Base-by-base conservation (phyloP, 345 rosid genomes). In the Balakata baccata region DNA sequence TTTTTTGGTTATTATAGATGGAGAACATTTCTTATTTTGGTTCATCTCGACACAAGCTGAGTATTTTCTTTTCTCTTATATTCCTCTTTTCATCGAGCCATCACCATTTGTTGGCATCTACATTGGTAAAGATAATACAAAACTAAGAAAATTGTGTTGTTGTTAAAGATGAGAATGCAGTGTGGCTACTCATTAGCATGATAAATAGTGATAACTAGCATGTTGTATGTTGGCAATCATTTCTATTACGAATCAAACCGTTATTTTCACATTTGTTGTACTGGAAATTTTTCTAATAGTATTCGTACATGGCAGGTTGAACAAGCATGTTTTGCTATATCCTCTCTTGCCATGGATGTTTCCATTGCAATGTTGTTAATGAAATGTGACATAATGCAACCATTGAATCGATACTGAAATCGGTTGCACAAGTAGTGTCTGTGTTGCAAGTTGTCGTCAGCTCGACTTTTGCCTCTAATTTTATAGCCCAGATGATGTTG, bases 91-190 rank as follows among this genome's bases (percentile, higher is more conserved):
- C 99, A 29, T 95, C 99, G 59, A 93, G 99, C 75, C 98, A 95
- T 80, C 99, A 95, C 82, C 97, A 96, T 80, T 87, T 95, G 75
- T 85, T 95, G 78, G 99, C 99, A 76, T 92, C 98, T 80, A 89
- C 99, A 20, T 75, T 95, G 85, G 98, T 88, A 80, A 95, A 95
- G 88, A 95, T 95, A 80, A 86, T 93, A 89, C 93, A 95, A 87
- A 97, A 95, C 80, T 87, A 87, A 78, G 99, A 90, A 79, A 95
- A 95, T 60, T 92, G 94, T 74, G 81, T 67, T 64, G 89, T 91
- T 76, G 89, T 95, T 78, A 95, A 93, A 89, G 99, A 95, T 91
- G 97, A 93, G 86, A 95, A 93, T 87, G 99, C 99, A 53, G 89
- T 95, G 75, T 86, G 97, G 71, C 99, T 93, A 86, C 97, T 95